phyloP scores from a whole-genome alignment of 2,329 filamentous ascomycete species.

The Drechmeria coniospora region DNA sequence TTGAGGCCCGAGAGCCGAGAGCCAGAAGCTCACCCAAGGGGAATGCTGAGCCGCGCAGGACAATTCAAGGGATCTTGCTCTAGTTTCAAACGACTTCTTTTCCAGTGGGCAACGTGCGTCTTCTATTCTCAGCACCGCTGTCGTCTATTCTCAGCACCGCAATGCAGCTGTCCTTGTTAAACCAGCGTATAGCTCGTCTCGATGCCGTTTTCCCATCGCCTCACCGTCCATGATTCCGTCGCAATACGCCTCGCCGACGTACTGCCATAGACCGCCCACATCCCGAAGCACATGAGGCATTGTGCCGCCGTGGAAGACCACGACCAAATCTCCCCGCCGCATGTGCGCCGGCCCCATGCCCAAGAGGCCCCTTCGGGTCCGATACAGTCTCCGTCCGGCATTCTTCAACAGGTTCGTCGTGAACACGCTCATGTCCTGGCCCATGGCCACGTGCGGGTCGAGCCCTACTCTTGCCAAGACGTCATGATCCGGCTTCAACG shows the following conservation, averaged over 20 bases:
- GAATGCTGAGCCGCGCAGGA: no score
- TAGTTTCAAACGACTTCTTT: no score
- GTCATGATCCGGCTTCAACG: conserved; percentile 1
- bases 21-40: no score
- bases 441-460: conserved; percentile 2
- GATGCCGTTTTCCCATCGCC: no score
- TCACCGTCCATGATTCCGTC: conserved; percentile 20
- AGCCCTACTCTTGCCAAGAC: conserved; percentile 5
- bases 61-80: no score
- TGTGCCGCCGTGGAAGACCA: conserved; percentile 13
- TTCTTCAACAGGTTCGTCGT: conserved; percentile 7
- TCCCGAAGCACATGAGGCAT: conserved; percentile 13
- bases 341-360: conserved; percentile 13
- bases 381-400: conserved; percentile 9
- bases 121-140: no score
- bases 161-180: no score
- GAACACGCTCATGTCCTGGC: conserved; percentile 5
- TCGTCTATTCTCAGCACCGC: no score
- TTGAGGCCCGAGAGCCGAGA: no score
- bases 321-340: conserved; percentile 11
- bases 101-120: no score
- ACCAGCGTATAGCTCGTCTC: no score
- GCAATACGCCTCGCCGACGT: conserved; percentile 17
- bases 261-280: conserved; percentile 7
- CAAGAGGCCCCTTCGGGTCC: conserved; percentile 13